Percentiles rank a stretch among this genome's conserved stretches.
Conservation (phyloP, 306 rosid genomes). For the Calophaca sinica region DNA sequence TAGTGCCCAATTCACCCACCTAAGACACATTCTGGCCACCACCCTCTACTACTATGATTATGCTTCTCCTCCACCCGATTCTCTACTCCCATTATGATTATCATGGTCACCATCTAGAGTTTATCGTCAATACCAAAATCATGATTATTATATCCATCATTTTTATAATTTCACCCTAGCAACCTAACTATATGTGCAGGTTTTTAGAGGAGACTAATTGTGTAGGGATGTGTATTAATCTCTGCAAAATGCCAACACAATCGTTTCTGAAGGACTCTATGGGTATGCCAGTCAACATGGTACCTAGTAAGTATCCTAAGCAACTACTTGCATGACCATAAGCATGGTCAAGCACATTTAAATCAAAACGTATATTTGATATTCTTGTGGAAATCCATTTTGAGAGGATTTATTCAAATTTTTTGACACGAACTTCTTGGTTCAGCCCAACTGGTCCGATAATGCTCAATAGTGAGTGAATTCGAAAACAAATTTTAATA, state of each 20-base stretch:
- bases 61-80: slow-evolving; percentile 42
- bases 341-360: neutral
- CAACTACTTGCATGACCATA: slow-evolving; percentile 10
- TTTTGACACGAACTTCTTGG: neutral
- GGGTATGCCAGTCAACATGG: slow-evolving; percentile 86
- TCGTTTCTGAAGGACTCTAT: slow-evolving; percentile 75
- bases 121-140: slow-evolving; percentile 51
- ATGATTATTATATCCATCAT: slow-evolving; percentile 38
- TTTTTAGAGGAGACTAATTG: slow-evolving; percentile 84
- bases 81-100: slow-evolving; percentile 48
- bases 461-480: too few species aligned
- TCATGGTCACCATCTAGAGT: slow-evolving; percentile 42
- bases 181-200: slow-evolving; percentile 56
- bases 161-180: slow-evolving; percentile 22
- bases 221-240: slow-evolving; percentile 88
- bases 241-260: slow-evolving; percentile 89
- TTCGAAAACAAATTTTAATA: too few species aligned
- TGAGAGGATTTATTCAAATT: neutral
- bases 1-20: slow-evolving; percentile 57
- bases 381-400: too few species aligned
- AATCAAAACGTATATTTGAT: too few species aligned
- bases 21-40: slow-evolving; percentile 50
- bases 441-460: too few species aligned
- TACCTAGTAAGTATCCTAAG: slow-evolving; percentile 75
- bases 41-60: slow-evolving; percentile 52